Conservation (phyloP, 129 eudicot species). For the sunflower (Helianthus annuus) region DNA sequence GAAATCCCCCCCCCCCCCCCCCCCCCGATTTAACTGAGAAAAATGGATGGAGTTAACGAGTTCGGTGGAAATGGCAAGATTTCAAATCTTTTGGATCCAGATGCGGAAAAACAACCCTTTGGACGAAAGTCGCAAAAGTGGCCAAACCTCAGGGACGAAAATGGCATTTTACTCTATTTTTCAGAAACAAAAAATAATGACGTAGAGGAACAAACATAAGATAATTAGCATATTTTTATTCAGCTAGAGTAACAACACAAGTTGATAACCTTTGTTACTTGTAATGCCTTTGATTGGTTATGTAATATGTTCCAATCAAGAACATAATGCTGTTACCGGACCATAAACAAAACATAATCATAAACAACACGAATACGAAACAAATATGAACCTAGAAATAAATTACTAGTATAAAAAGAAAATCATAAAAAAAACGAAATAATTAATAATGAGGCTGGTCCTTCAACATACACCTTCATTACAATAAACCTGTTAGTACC, state of each 20-base stretch:
- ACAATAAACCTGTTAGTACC: constrained; percentile 3
- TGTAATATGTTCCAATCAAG: neutral
- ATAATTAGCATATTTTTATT: constrained; percentile 21
- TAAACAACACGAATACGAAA: constrained; percentile 1
- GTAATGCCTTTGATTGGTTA: constrained; percentile 12
- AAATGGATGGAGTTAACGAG: too few relatives aligned
- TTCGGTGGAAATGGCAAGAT: too few relatives aligned
- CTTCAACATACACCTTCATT: constrained; percentile 20
- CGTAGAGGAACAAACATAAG: constrained; percentile 8
- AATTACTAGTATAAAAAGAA: constrained; percentile 9
- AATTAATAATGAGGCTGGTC: constrained; percentile 16
- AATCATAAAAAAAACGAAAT: constrained; percentile 16
- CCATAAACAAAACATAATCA: constrained; percentile 17
- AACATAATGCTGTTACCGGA: constrained; percentile 5
- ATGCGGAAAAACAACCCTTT: too few relatives aligned
- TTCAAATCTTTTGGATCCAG: too few relatives aligned
- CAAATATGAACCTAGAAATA: constrained; percentile 3
- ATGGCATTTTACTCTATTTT: too few relatives aligned
- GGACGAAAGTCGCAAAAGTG: too few relatives aligned
- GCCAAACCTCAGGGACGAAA: too few relatives aligned
- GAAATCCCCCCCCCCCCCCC: too few relatives aligned
- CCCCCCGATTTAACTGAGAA: too few relatives aligned
- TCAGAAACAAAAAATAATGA: neutral
- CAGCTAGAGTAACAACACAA: constrained; percentile 6
- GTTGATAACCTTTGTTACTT: neutral